Base-by-base conservation (phyloP, 345 rosid genomes). In the Bretschneidera sinensis region DNA sequence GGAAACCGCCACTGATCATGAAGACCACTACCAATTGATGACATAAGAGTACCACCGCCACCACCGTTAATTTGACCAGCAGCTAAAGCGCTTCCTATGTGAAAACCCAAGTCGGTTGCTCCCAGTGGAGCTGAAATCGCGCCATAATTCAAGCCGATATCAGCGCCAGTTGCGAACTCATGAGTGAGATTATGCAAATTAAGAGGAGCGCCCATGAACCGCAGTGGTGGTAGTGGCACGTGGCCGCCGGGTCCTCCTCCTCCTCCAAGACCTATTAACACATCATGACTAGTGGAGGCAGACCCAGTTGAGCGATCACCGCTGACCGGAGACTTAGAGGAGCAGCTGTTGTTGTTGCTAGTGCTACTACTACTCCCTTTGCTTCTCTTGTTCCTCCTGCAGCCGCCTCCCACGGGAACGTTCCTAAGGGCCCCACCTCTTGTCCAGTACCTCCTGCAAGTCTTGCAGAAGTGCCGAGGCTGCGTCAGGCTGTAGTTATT, bases 401-500 rank as follows among this genome's bases (percentile, higher is more conserved):
- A 89, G 1, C 98, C 98, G 15, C 98, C 98, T 0, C 98, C 98
- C 0, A 92, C 96, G 0, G 98, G 98, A 55, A 92, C 97, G 54
- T 68, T 92, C 17, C 97, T 79, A 17, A 92, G 76, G 43, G 98
- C 90, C 21, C 97, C 97, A 0, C 97, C 97, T 73, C 90, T 75
- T 9, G 99, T 92, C 99, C 99, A 92, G 86, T 92, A 92, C 79
- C 99, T 76, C 59, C 97, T 73, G 69, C 99, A 92, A 21, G 97
- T 85, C 45, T 90, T 92, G 81, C 99, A 92, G 62, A 90, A 92
- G 89, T 92, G 99, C 17, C 99, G 86, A 53, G 99, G 99, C 87
- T 92, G 99, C 6, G 96, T 54, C 45, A 87, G 95, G 60, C 92
- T 87, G 80, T 92, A 92, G 89, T 92, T 92, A 83, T 92, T 92